A percentile compares a stretch with the other conserved stretches of the same genome.
Conservation (phyloP, 495 filamentous ascomycete species). For the Penicillium malachiteum region DNA sequence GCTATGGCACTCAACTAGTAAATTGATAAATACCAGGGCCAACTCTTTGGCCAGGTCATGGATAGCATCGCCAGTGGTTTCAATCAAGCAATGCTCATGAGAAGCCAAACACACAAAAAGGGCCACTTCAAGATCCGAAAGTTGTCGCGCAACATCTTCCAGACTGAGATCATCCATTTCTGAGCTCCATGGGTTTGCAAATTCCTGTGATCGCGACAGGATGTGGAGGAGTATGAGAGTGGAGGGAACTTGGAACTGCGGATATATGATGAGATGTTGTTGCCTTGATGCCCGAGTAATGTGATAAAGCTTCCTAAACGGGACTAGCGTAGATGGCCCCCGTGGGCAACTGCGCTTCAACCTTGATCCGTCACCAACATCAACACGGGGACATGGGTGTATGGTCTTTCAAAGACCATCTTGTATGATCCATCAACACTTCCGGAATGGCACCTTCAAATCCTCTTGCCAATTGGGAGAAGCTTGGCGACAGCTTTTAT, state of each 20-base stretch:
- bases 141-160: constrained; percentile 61
- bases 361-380: constrained; percentile 15
- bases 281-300: constrained; percentile 12
- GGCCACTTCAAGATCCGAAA: constrained; percentile 89
- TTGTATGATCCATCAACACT: constrained; percentile 5
- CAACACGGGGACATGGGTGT: constrained; percentile 23
- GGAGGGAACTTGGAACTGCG: neutral
- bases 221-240: neutral
- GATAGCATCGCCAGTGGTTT: constrained; percentile 60
- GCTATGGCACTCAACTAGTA: neutral
- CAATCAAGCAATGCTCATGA: constrained; percentile 84
- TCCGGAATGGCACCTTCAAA: constrained; percentile 45
- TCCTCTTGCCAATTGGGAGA: constrained; percentile 91
- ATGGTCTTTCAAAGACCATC: constrained; percentile 17
- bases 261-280: neutral
- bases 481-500: constrained; percentile 87
- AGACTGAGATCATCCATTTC: constrained; percentile 62
- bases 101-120: constrained; percentile 74
- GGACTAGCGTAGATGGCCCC: constrained; percentile 15
- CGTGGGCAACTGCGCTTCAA: constrained; percentile 5
- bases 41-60: constrained; percentile 70
- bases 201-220: neutral
- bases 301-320: constrained; percentile 8
- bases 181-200: constrained; percentile 8
- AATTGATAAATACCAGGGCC: constrained; percentile 52